Evolutionary conservation across 139 green algal species (phyloP).

Genomic region (Limnomonas spitsbergensis): DNA sequence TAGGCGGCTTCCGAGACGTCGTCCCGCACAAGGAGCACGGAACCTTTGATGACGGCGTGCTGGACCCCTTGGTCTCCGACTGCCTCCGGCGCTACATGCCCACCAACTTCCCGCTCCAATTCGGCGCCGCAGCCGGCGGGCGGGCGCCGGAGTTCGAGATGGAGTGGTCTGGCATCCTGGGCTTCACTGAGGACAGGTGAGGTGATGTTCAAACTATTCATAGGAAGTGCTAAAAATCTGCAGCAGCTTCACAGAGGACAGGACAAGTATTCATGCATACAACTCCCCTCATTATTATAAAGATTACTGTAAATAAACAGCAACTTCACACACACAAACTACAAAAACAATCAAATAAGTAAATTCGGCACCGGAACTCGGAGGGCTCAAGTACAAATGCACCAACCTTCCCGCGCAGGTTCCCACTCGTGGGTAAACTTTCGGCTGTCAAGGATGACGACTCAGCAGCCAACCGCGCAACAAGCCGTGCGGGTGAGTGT

Average conservation of each 20-base stretch:
- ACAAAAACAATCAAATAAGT: too few relatives aligned
- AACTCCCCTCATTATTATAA: too few relatives aligned
- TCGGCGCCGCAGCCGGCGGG: neutral
- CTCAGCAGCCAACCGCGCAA: too few relatives aligned
- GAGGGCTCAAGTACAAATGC: too few relatives aligned
- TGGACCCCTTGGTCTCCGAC: slow-evolving; percentile 4
- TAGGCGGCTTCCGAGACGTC: slow-evolving; percentile 34
- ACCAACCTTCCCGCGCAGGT: too few relatives aligned
- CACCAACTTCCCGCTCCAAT: slow-evolving; percentile 1
- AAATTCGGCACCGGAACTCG: too few relatives aligned
- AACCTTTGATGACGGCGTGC: slow-evolving; percentile 21
- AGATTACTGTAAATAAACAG: too few relatives aligned
- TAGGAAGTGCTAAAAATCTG: neutral
- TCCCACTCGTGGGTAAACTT: too few relatives aligned
- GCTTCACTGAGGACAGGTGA: slow-evolving; percentile 29
- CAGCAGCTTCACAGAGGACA: neutral
- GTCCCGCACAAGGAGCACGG: slow-evolving; percentile 29
- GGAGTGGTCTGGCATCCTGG: slow-evolving; percentile 37
- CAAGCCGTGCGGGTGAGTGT: too few relatives aligned
- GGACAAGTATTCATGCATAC: too few relatives aligned
- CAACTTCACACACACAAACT: too few relatives aligned
- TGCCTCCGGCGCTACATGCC: slow-evolving; percentile 26
- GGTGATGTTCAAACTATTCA: neutral
- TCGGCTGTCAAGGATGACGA: too few relatives aligned
- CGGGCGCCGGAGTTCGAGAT: slow-evolving; percentile 5